These are phyloP conservation scores for Penstemon newberryi DNA, from an alignment of 257 asterid genomes.

Conservation along the genomic window DNA sequence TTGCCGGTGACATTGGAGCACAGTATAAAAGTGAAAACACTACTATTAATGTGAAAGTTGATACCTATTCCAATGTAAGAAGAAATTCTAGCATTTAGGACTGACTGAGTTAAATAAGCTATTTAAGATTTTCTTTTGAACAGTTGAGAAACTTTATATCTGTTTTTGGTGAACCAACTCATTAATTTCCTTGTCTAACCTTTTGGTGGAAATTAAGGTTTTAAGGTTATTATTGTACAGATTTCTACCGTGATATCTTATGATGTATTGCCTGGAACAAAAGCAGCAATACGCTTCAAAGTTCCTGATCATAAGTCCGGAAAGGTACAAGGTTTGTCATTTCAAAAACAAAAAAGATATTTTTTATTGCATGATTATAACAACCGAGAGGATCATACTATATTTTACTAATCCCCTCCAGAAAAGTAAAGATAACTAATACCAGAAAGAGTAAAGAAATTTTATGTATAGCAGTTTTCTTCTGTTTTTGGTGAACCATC, in stretches of 20 bases:
- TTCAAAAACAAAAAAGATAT: background rate
- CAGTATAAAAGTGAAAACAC: conserved; percentile 68
- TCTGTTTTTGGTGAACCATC: background rate
- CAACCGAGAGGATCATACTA: no score
- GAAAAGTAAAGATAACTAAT: no score
- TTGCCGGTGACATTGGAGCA: conserved; percentile 71
- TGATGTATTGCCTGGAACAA: conserved; percentile 59
- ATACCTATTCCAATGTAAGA: conserved; percentile 79
- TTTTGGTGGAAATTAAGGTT: conserved; percentile 1
- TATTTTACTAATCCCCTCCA: no score
- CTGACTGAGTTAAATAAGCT: conserved; percentile 4
- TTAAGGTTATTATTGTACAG: conserved; percentile 38
- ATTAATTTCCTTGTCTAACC: background rate
- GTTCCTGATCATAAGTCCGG: conserved; percentile 92
- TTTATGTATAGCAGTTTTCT: background rate
- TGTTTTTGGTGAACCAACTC: background rate
- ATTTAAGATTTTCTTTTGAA: background rate
- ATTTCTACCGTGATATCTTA: conserved; percentile 67
- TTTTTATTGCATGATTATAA: no score
- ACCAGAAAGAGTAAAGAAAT: background rate
- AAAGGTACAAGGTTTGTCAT: conserved; percentile 52
- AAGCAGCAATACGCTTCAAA: conserved; percentile 70
- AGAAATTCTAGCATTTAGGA: conserved; percentile 7
- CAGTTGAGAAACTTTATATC: background rate
- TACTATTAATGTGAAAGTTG: conserved; percentile 73